Conservation (phyloP, 2,329 filamentous ascomycete genomes). For the Fusarium equiseti region DNA sequence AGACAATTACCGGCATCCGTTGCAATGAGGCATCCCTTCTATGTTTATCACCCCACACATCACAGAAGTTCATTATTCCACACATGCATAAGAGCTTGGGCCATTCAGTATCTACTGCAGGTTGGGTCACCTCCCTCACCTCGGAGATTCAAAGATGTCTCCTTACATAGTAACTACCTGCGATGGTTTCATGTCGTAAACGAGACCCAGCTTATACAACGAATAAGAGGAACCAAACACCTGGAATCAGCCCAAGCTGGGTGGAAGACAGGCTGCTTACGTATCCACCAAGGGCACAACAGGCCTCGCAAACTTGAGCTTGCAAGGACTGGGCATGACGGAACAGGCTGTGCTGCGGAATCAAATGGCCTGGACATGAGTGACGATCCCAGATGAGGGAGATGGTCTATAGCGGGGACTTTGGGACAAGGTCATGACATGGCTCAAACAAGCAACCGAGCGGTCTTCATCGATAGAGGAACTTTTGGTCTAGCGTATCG, state of each 20-base stretch:
- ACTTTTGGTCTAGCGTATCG: constrained; percentile 43
- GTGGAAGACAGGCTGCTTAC: constrained; percentile 38
- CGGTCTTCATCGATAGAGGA: constrained; percentile 18
- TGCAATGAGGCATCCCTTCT: constrained; percentile 37
- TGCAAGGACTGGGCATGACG: constrained; percentile 35
- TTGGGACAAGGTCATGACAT: constrained; percentile 12
- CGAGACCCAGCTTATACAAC: constrained; percentile 33
- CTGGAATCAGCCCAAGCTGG: constrained; percentile 24
- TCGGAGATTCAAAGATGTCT: constrained; percentile 24
- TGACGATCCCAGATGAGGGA: not conserved
- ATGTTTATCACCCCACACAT: constrained; percentile 42
- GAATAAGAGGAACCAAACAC: constrained; percentile 37
- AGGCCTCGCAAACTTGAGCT: not conserved
- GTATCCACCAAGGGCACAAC: constrained; percentile 38
- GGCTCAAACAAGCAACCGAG: constrained; percentile 22
- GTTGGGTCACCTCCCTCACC: constrained; percentile 17
- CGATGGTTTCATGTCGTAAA: constrained; percentile 41
- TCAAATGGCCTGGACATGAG: constrained; percentile 15
- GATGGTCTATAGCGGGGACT: constrained; percentile 17
- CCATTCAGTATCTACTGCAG: not conserved
- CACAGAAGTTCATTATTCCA: constrained; percentile 32
- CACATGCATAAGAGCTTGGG: constrained; percentile 16
- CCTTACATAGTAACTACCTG: constrained; percentile 35
- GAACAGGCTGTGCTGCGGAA: constrained; percentile 21
- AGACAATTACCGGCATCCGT: constrained; percentile 33